Evolutionary conservation across 1,284 basidiomycete genomes (phyloP).

Genomic region (Entoloma clypeatum): DNA sequence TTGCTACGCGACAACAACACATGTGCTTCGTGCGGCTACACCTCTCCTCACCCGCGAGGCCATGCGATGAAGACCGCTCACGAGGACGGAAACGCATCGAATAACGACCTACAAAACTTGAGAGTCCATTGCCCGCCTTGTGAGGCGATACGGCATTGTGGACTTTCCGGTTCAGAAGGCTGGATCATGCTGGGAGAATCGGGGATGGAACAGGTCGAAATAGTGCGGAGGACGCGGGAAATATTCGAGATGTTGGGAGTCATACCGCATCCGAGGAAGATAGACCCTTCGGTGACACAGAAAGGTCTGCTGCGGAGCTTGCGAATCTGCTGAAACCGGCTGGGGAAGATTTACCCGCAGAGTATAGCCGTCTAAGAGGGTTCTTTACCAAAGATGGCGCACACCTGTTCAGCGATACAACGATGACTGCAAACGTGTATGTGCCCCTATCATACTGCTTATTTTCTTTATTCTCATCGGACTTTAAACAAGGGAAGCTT

Average conservation of each 20-base stretch:
- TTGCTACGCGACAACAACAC: conserved; percentile 9
- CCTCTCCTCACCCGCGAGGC: neutral
- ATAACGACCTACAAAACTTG: conserved; percentile 9
- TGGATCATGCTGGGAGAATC: conserved; percentile 3
- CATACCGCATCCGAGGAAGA: conserved; percentile 8
- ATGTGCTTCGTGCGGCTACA: conserved; percentile 11
- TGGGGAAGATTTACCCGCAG: conserved; percentile 8
- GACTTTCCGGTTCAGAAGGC: conserved; percentile 1
- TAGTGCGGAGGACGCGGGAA: conserved; percentile 10
- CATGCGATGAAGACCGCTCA: conserved; percentile 9
- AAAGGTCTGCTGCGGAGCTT: conserved; percentile 4
- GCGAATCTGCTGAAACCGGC: conserved; percentile 4
- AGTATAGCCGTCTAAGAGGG: conserved; percentile 4
- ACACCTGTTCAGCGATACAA: conserved; percentile 1
- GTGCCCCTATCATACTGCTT: neutral
- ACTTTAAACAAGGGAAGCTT: neutral
- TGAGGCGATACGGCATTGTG: conserved; percentile 13
- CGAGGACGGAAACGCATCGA: conserved; percentile 8
- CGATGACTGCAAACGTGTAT: neutral
- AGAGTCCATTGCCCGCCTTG: conserved; percentile 10
- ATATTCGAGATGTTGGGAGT: conserved; percentile 8
- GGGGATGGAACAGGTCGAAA: conserved; percentile 13
- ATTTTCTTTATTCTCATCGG: neutral
- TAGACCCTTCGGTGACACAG: conserved; percentile 7
- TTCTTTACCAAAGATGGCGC: conserved; percentile 9